Base-by-base conservation (phyloP, 768 basidiomycete genomes). In the Daedaleopsis sinensis region DNA sequence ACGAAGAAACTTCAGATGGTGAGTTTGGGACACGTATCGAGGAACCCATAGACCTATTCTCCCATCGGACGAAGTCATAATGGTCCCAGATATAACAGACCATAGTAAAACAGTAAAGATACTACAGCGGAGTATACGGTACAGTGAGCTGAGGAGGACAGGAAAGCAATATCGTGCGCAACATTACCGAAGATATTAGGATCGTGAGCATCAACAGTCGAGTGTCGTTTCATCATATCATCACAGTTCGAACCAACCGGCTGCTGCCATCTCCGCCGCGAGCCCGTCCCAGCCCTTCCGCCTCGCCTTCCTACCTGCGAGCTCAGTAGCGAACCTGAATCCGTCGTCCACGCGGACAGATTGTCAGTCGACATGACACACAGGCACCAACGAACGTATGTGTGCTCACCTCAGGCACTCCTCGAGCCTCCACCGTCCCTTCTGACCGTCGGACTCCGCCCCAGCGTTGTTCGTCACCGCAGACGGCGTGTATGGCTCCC, bases 311-410 rank as follows among this genome's bases (percentile, higher is more conserved):
- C 92, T 80, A 39, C 91, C 91, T 15, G 91, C 84, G 10, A 94
- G 76, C 71, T 94, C 92, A 0, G 90, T 92, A 8, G 92, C 91
- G 73, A 94, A 94, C 67, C 92, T 93, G 27, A 18, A 6, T 9
- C 12, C 23, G 2, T 32, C 7, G 27, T 7, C 3, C 27, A 32
- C 27, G 27, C 7, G 27, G 27, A 32, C n/a, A 48, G 15, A 18
- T 27, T 12, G 24, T 18, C 58, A 37, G 11, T 44, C 23, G 50
- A 60, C 55, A 35, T 16, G 47, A 39, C 12, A 24, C 54, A 42
- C 21, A 18, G 49, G 37, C 12, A 10, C 23, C 27, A 15, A n/a
- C 36, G 15, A 37, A 24, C 15, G 27, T 7, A 27, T 52, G 23
- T 52, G 4, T 5, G 71, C 77, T 54, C 55, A 91, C 90, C 88